Base-by-base conservation (phyloP, 2,329 filamentous ascomycete species). In the Colletotrichum australisinense region DNA sequence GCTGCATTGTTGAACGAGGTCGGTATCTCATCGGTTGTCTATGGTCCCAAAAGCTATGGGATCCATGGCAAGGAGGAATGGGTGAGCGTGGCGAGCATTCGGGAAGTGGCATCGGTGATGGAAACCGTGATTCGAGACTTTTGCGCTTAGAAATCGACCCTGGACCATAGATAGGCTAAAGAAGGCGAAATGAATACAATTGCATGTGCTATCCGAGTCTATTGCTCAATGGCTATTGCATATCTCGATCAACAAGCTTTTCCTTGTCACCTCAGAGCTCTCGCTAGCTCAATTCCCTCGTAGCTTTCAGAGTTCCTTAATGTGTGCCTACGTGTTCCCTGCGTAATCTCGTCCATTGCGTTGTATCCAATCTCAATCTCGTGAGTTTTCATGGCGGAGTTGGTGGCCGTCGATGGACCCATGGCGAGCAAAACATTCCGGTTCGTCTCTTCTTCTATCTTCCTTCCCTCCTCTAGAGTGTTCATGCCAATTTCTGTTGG, bases 21-120 rank as follows among this genome's bases (percentile, higher is more conserved):
- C 16, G 87, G 86, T 0, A 86, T 89, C 32, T 83, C 86, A 0
- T 78, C 83, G 0, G 78, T 89, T 19, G 79, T 89, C 1, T 88
- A 83, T 77, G 86, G 87, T 0, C 86, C 86, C 0, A 78, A 76
- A 9, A 87, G 86, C 0, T 82, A 84, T n/a, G 88, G 88, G 0
- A 74, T 89, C 4, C 87, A 90, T 75, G 81, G 80, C 1, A 86
- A 85, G 63, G 83, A 86, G 68, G 87, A 90, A 78, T 88, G 84
- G 83, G 86, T 86, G 0, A 82, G 86, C 26, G 79, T 84, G 1
- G 76, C 85, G 11, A 87, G 85, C 46, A 75, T 88, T 11, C 72
- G 76, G n/a, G 75, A 82, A 56, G 80, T 85, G 38, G 70, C 79
- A 0, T 74, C 79, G 5, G 74, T 77, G 1, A 73, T 84, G 58